Evolutionary conservation across 2,329 filamentous ascomycete species (phyloP).

Genomic region (Tolypocladium tropicale): DNA sequence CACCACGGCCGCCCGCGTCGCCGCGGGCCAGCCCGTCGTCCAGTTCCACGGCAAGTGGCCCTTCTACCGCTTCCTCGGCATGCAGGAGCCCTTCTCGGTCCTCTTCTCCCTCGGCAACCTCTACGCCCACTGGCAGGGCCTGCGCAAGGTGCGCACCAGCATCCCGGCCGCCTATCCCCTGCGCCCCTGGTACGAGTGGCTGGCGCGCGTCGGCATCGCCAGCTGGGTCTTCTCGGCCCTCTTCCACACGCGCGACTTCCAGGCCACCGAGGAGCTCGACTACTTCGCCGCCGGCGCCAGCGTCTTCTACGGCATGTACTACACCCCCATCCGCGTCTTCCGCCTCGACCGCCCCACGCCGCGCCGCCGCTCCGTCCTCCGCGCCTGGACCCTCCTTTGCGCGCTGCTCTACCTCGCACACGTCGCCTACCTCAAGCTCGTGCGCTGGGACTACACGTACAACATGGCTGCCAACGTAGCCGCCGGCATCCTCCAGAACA

Average conservation of each 20-base stretch:
- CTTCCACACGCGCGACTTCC: constrained; percentile 87
- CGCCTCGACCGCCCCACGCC: constrained; percentile 55
- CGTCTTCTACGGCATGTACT: constrained; percentile 87
- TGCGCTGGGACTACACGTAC: constrained; percentile 91
- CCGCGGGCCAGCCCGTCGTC: constrained; percentile 56
- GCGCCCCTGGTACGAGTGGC: constrained; percentile 66
- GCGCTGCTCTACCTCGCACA: constrained; percentile 61
- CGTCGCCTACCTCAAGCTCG: constrained; percentile 73
- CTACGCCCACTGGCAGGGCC: constrained; percentile 70
- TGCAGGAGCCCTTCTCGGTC: constrained; percentile 91
- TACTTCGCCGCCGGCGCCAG: constrained; percentile 89
- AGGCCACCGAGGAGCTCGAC: constrained; percentile 81
- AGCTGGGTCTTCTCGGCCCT: constrained; percentile 85
- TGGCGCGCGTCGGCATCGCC: constrained; percentile 71
- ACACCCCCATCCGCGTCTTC: constrained; percentile 72
- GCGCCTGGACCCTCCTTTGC: constrained; percentile 70
- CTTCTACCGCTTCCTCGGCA: constrained; percentile 78
- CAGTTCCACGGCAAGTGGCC: constrained; percentile 99
- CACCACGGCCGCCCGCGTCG: constrained; percentile 62
- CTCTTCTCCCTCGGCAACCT: constrained; percentile 91
- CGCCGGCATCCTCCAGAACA: constrained; percentile 68
- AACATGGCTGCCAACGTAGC: constrained; percentile 95
- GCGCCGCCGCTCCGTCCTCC: constrained; percentile 40
- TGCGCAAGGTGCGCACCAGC: constrained; percentile 55
- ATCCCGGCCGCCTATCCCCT: constrained; percentile 68